Evolutionary conservation across 2,329 filamentous ascomycete genomes (phyloP), one percentile per base, ranked within the genome.

Genomic region (Ascochyta viciae-villosae): DNA sequence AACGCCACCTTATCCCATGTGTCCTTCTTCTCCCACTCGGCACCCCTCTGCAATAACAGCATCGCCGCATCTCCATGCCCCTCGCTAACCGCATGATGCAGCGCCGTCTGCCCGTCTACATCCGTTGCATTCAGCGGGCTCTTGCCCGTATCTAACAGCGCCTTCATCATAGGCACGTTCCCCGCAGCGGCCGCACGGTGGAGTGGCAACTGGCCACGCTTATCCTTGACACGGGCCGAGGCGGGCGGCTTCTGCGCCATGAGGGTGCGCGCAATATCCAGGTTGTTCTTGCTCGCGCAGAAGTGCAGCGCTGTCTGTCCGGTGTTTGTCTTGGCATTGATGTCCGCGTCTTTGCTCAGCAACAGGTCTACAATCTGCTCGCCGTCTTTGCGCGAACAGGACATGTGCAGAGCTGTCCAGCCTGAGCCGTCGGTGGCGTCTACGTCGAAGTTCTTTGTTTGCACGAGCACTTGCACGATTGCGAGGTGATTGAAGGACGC

Each of bases 171-270:
- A 5, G 94, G 92, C n/a, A 89, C 85, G 4, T 89, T 94, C 6
- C 96, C 96, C 3, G 92, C 86, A 3, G 95, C 94, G 0, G 95
- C 94, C 3, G 95, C 95, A 16, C 95, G 87, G 76, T 99, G 96
- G 24, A 99, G 83, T 6, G 96, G 85, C 54, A 97, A 87, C 73
- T 97, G 94, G n/a, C 91, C 91, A 27, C 92, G 85, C 69, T 86
- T 90, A 73, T 99, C 95, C 61, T 91, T 91, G 2, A 93, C 83
- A 24, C 94, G 83, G 1, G 92, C 86, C 4, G 89, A 92, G 12
- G 92, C 94, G 5, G 68, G 63, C 4, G 66, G 68, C 54, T 90
- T 89, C 65, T 87, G 83, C 16, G 84, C 82, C 35, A 99, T 78
- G n/a, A 99, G 84, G 54, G 86, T 87, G 44, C 88, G 88, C 24